Conservation (phyloP, 108 stramenopile species). For the Schizochytrium sp. region DNA sequence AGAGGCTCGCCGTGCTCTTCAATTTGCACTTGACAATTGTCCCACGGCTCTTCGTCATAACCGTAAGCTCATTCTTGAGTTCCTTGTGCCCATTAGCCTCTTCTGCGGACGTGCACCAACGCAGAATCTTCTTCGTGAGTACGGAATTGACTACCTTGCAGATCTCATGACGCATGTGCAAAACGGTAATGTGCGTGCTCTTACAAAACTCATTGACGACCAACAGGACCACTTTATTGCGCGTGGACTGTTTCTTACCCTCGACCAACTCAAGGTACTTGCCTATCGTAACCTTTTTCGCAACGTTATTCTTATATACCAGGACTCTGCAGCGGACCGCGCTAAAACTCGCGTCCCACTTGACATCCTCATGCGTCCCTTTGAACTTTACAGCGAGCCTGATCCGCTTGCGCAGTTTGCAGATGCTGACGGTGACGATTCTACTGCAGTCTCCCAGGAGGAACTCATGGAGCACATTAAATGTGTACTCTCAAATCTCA, state of each 20-base stretch:
- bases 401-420: slow-evolving; percentile 57
- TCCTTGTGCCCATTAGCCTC: slow-evolving; percentile 90
- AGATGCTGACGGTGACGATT: slow-evolving; percentile 63
- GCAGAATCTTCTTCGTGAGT: slow-evolving; percentile 82
- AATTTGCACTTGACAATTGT: slow-evolving; percentile 87
- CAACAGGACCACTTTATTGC: slow-evolving; percentile 78
- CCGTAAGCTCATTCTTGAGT: slow-evolving; percentile 86
- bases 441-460: slow-evolving; percentile 41
- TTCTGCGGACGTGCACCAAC: slow-evolving; percentile 84
- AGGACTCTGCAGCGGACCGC: slow-evolving; percentile 61
- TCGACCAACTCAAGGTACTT: slow-evolving; percentile 93
- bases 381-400: slow-evolving; percentile 85
- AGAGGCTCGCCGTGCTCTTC: slow-evolving; percentile 86
- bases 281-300: slow-evolving; percentile 95
- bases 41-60: slow-evolving; percentile 80
- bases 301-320: slow-evolving; percentile 80
- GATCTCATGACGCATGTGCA: slow-evolving; percentile 82
- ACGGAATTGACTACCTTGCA: slow-evolving; percentile 83
- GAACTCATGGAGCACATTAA: slow-evolving; percentile 95
- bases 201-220: slow-evolving; percentile 82
- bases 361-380: slow-evolving; percentile 76
- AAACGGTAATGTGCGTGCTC: slow-evolving; percentile 89
- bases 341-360: slow-evolving; percentile 81
- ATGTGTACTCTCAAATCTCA: slow-evolving; percentile 95
- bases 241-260: slow-evolving; percentile 89